Percentiles rank a stretch among this genome's conserved stretches.
Conservation (phyloP, 441 rosid genomes). For the Euphorbia celastroides region DNA sequence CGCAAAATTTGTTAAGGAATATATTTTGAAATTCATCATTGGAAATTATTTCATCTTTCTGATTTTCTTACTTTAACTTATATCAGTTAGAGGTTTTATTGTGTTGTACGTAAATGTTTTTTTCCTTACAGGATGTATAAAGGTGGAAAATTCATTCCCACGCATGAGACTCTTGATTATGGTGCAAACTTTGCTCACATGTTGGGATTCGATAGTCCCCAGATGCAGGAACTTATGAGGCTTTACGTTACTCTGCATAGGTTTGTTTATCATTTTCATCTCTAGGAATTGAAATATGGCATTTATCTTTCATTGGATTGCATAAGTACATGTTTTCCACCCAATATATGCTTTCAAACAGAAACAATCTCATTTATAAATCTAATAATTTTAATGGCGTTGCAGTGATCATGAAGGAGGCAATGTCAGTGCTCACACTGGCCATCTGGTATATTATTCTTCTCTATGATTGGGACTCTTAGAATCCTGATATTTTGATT, state of each 20-base stretch:
- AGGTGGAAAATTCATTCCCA: slow-evolving; percentile 61
- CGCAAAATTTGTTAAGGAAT: background rate
- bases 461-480: background rate
- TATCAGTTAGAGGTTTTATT: background rate
- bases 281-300: background rate
- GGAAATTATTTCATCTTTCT: background rate
- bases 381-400: slow-evolving; percentile 17
- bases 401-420: slow-evolving; percentile 99
- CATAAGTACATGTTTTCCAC: background rate
- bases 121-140: slow-evolving; percentile 57
- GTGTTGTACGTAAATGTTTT: background rate
- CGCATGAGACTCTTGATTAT: slow-evolving; percentile 77
- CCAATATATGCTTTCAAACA: background rate
- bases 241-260: slow-evolving; percentile 94
- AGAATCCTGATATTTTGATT: background rate
- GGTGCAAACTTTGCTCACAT: slow-evolving; percentile 88
- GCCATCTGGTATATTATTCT: slow-evolving; percentile 68
- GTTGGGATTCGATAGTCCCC: slow-evolving; percentile 82
- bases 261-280: slow-evolving; percentile 32
- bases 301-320: background rate
- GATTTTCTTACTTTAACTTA: background rate
- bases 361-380: background rate
- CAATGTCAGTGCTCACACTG: slow-evolving; percentile 98
- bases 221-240: slow-evolving; percentile 98
- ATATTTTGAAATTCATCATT: background rate